phyloP scores from a whole-genome alignment of 2,329 filamentous ascomycete genomes.

The Cytospora chrysosperma region DNA sequence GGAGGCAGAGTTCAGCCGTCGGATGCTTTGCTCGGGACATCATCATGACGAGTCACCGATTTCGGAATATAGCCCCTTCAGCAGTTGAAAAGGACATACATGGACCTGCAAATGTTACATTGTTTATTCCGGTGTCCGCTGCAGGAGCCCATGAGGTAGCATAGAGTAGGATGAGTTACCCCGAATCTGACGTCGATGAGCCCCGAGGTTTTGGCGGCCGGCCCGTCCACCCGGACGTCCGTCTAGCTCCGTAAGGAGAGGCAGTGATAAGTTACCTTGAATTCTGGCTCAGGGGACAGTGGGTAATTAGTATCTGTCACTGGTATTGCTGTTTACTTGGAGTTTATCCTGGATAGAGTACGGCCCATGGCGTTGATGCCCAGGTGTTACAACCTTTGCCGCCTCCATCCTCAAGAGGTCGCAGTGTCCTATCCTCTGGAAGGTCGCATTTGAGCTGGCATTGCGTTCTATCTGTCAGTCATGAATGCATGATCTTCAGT shows the following conservation, averaged over 20 bases:
- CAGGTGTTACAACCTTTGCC: neutral
- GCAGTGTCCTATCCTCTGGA: neutral
- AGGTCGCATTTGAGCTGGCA: neutral
- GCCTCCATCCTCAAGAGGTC: neutral
- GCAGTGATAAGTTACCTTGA: neutral
- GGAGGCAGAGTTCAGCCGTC: neutral
- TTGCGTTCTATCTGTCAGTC: neutral
- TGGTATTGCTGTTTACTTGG: neutral
- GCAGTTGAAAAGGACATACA: neutral
- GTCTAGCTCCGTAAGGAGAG: neutral
- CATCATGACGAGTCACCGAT: slow-evolving; percentile 16
- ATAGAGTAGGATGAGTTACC: slow-evolving; percentile 4
- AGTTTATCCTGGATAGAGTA: neutral
- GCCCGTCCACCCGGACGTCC: slow-evolving; percentile 5
- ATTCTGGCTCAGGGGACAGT: neutral
- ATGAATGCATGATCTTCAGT: neutral
- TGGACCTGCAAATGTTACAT: neutral
- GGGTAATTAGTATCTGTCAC: neutral
- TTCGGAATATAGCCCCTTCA: neutral
- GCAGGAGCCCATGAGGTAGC: slow-evolving; percentile 3
- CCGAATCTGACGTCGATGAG: neutral
- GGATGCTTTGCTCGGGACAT: slow-evolving; percentile 15
- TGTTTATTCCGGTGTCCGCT: neutral
- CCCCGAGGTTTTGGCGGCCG: slow-evolving; percentile 1
- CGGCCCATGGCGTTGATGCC: no score